These are phyloP conservation scores for Chernovozyma aurita DNA, from an alignment of 1,139 yeast genomes.

Conservation along the genomic window DNA sequence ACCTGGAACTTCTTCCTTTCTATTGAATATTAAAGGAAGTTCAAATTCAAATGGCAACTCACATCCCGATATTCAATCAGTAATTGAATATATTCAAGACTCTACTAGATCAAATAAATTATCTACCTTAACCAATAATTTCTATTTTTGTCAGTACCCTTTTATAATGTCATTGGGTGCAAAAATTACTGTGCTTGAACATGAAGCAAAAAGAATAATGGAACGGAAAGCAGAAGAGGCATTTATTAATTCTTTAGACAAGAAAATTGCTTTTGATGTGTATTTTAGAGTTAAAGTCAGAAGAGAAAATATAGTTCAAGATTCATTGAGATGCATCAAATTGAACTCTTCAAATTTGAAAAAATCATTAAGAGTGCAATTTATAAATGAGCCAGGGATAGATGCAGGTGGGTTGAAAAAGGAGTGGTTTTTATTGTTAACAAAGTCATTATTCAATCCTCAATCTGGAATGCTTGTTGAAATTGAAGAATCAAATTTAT, in stretches of 20 bases:
- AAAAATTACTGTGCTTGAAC: constrained; percentile 74
- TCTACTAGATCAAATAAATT: constrained; percentile 10
- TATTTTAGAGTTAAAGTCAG: constrained; percentile 66
- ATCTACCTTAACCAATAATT: constrained; percentile 18
- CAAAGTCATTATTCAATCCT: constrained; percentile 66
- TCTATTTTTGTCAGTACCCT: constrained; percentile 78
- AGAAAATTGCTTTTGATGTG: constrained; percentile 58
- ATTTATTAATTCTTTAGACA: constrained; percentile 68
- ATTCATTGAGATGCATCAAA: constrained; percentile 67
- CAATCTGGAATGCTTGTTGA: constrained; percentile 57
- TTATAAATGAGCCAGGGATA: constrained; percentile 82
- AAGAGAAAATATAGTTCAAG: constrained; percentile 63
- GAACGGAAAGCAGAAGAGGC: constrained; percentile 89
- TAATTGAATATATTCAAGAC: constrained; percentile 47
- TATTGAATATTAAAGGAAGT: constrained; percentile 7
- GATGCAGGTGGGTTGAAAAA: constrained; percentile 94
- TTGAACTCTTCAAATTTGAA: constrained; percentile 58
- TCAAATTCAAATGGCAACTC: background rate
- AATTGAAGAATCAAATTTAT: constrained; percentile 63
- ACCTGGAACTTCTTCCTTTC: constrained; percentile 6
- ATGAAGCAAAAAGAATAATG: constrained; percentile 81
- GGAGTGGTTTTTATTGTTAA: constrained; percentile 84
- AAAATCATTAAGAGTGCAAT: constrained; percentile 73
- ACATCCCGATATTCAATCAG: constrained; percentile 31
- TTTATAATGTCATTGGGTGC: constrained; percentile 77